These are phyloP conservation scores for Byssothecium circinans DNA, from an alignment of 2,329 filamentous ascomycete species.

Conservation along the genomic window DNA sequence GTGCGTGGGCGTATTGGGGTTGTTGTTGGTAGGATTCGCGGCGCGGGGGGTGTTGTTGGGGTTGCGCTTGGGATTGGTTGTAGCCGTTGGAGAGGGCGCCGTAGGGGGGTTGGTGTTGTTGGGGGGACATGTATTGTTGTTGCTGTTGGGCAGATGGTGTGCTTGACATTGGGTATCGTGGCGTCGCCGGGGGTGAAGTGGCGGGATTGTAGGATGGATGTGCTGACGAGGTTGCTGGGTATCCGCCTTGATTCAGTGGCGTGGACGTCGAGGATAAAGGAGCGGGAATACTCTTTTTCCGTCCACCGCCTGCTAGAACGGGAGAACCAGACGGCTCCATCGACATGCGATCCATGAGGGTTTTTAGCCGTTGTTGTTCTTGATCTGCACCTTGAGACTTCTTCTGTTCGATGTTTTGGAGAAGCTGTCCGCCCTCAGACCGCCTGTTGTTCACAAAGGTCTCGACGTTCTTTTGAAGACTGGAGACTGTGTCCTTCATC, in stretches of 20 bases:
- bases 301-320: constrained; percentile 31
- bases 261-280: constrained; percentile 36
- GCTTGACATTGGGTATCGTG: constrained; percentile 46
- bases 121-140: constrained; percentile 38
- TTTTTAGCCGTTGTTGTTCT: constrained; percentile 81
- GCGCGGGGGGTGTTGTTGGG: constrained; percentile 27
- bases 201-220: constrained; percentile 56
- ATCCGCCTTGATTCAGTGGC: constrained; percentile 22
- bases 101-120: constrained; percentile 26
- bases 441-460: constrained; percentile 94
- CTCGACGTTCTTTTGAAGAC: constrained; percentile 92
- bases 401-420: constrained; percentile 83
- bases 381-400: constrained; percentile 73
- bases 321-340: constrained; percentile 61
- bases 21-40: constrained; percentile 37
- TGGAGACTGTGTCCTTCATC: constrained; percentile 93
- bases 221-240: constrained; percentile 38
- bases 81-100: constrained; percentile 25
- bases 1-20: constrained; percentile 21
- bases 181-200: constrained; percentile 51
- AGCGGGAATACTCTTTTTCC: constrained; percentile 44
- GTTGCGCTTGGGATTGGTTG: constrained; percentile 22
- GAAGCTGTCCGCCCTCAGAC: constrained; percentile 85
- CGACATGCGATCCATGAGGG: constrained; percentile 94
- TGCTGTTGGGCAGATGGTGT: constrained; percentile 26